Percentiles rank a stretch among this genome's conserved stretches.
Conservation (phyloP, 2,329 filamentous ascomycete species). For the Pestalotiopsis sp. region DNA sequence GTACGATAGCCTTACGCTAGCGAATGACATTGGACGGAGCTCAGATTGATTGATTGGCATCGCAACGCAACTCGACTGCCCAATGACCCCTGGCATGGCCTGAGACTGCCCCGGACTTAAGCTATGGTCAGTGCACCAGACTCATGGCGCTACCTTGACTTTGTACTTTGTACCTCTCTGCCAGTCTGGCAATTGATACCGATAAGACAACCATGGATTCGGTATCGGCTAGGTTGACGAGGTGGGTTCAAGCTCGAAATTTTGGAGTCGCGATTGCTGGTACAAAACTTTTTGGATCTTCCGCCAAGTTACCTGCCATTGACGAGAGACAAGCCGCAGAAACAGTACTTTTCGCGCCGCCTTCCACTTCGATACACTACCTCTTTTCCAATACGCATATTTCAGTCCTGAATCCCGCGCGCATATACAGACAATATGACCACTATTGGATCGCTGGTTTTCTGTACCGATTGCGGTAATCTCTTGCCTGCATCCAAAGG, state of each 20-base stretch:
- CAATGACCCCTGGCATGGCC: not conserved
- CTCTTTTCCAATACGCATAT: too few relatives aligned
- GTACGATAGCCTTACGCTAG: slow-evolving; percentile 19
- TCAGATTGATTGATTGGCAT: not conserved
- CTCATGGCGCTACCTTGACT: not conserved
- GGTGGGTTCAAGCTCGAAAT: not conserved
- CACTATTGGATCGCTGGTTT: slow-evolving; percentile 86
- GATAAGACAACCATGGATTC: not conserved
- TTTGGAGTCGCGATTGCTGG: slow-evolving; percentile 4
- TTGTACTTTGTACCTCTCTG: not conserved
- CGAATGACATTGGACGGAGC: slow-evolving; percentile 3
- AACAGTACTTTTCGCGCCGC: not conserved
- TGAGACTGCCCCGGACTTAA: slow-evolving; percentile 2
- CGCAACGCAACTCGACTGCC: not conserved
- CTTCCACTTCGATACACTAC: too few relatives aligned
- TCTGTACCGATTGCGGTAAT: slow-evolving; percentile 92
- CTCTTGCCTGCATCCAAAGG: slow-evolving; percentile 81
- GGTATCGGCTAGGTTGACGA: not conserved
- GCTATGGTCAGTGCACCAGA: slow-evolving; percentile 8
- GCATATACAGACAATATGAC: slow-evolving; percentile 63
- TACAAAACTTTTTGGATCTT: slow-evolving; percentile 10
- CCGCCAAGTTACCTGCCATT: not conserved
- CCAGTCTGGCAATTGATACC: not conserved
- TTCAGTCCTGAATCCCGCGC: too few relatives aligned
- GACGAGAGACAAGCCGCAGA: not conserved